phyloP scores from a whole-genome alignment of 2,329 filamentous ascomycete genomes.

The Nemania sp. region DNA sequence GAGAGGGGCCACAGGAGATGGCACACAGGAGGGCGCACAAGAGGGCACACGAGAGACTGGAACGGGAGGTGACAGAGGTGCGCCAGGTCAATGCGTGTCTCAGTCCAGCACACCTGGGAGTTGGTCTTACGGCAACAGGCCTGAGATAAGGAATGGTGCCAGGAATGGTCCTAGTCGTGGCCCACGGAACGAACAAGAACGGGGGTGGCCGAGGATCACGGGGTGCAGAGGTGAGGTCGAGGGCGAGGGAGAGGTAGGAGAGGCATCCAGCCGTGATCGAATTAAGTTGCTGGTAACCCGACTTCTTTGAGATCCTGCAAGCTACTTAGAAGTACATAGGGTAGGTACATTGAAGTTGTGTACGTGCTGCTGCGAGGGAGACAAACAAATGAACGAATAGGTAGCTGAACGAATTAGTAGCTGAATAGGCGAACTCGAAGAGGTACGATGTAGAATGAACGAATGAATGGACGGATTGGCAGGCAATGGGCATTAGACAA shows the following conservation, averaged over 20 bases:
- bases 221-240: constrained; percentile 1
- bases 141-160: constrained; percentile 20
- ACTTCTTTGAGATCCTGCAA: neutral
- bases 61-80: neutral
- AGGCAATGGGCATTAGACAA: neutral
- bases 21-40: too few relatives aligned
- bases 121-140: constrained; percentile 12
- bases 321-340: too few relatives aligned
- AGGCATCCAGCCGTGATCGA: constrained; percentile 4
- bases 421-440: neutral
- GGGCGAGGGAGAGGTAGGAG: neutral
- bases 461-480: neutral
- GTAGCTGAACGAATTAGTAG: neutral
- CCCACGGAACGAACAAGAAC: neutral
- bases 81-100: constrained; percentile 23
- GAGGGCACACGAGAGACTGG: constrained; percentile 1
- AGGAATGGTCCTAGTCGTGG: too few relatives aligned
- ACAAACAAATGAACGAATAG: neutral
- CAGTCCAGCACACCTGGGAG: constrained; percentile 11
- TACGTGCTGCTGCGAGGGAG: neutral
- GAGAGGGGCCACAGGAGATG: neutral
- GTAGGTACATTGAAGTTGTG: too few relatives aligned
- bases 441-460: neutral
- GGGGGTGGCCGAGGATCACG: neutral
- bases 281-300: neutral